Base-by-base conservation (phyloP, 192 early-diverging fungal species). In the Coemansia sp. region DNA sequence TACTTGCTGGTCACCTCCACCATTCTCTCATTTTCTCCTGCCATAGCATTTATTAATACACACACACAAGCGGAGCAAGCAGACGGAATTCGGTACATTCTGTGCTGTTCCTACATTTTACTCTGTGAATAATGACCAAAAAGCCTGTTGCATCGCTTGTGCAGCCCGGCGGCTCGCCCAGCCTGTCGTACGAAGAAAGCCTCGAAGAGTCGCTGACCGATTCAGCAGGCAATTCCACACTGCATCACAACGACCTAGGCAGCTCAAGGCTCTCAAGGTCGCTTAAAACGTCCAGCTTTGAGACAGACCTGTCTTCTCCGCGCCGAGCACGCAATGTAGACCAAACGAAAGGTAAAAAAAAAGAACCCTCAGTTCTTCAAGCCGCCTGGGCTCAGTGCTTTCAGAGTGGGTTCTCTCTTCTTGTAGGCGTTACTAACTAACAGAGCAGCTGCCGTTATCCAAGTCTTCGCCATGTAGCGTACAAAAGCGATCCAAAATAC, bases 401-500 rank as follows among this genome's bases (percentile, higher is more conserved):
- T 46, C 20, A 12, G 1, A 12, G 35, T 37, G 35, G 12, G 35
- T 12, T 37, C 5, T 6, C 4, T 37, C 35, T 4, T 37, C 12
- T 4, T 37, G 12, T 37, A 16, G 20, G 7, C 43, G 7, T 20
- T 7, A 6, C 43, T 46, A 26, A 16, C 48, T 51, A 26, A 51
- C 43, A 46, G 16, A 46, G n/a, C 13, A 46, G 43, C 43, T 12
- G 7, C 48, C n/a, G 5, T 46, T 35, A 10, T 13, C 15, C 13
- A 10, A 43, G 12, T 26, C 48, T 26, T 51, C 7, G 21, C 21
- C 7, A 51, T 57, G 49, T 63, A 71, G 70, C 40, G 2, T 84
- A 76, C 43, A 51, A 65, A 25, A 87, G 86, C 60, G 93, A 95
- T 63, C 85, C 93, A 39, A 90, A 91, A 58, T 95, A 90, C 74